A percentile compares a stretch with the other conserved stretches of the same genome.
These are phyloP conservation scores for Kalmusia sp. DNA, from an alignment of 2,329 filamentous ascomycete genomes.

Conservation along the genomic window DNA sequence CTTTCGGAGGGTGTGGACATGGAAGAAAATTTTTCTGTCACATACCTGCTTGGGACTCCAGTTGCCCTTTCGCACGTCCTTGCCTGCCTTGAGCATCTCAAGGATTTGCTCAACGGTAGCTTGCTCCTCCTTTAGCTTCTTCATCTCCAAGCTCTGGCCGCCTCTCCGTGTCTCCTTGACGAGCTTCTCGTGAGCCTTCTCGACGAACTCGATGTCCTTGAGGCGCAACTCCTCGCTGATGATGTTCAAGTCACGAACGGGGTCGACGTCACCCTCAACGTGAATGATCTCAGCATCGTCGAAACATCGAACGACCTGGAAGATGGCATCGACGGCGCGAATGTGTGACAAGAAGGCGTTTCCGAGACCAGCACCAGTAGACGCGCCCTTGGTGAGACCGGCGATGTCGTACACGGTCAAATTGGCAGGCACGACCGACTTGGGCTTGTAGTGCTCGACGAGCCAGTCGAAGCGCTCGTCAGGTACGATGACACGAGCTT, in stretches of 20 bases:
- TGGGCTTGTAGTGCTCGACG: slow-evolving; percentile 94
- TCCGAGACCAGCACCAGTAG: slow-evolving; percentile 94
- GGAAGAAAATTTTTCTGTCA: slow-evolving; percentile 26
- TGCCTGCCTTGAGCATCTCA: slow-evolving; percentile 81
- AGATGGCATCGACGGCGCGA: slow-evolving; percentile 96
- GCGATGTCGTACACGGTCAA: slow-evolving; percentile 99
- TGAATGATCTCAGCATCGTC: slow-evolving; percentile 99
- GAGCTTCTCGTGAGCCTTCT: slow-evolving; percentile 90
- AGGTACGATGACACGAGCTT: slow-evolving; percentile 95
- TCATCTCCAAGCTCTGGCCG: slow-evolving; percentile 95
- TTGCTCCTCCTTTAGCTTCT: slow-evolving; percentile 95
- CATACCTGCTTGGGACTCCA: slow-evolving; percentile 97
- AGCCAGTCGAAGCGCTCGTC: slow-evolving; percentile 97
- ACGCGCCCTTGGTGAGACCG: slow-evolving; percentile 92
- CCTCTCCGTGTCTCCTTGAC: slow-evolving; percentile 95
- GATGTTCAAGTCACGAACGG: slow-evolving; percentile 90
- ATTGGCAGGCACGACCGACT: slow-evolving; percentile 95
- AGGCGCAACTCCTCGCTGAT: slow-evolving; percentile 95
- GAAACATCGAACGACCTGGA: slow-evolving; percentile 95
- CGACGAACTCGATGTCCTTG: slow-evolving; percentile 98
- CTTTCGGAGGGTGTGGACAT: slow-evolving; percentile 62
- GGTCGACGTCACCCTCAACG: slow-evolving; percentile 98
- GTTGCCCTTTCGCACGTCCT: slow-evolving; percentile 88
- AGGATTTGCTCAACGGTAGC: slow-evolving; percentile 92
- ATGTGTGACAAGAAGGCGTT: slow-evolving; percentile 99